Conservation (phyloP, 2,329 filamentous ascomycete species). For the Penicillium sumatraense region DNA sequence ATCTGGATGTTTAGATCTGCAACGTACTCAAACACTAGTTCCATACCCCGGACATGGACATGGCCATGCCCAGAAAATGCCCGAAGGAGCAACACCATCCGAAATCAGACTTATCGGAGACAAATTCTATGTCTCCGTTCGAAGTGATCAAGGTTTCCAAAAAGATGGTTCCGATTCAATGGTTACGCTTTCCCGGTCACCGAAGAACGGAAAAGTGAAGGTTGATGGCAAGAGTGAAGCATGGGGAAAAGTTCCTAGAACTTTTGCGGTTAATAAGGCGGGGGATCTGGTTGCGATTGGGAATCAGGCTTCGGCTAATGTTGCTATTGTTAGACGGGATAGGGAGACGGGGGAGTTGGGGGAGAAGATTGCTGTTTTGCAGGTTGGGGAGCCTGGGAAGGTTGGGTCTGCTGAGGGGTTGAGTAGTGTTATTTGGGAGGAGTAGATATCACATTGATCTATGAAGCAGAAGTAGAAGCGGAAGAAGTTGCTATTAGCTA, state of each 20-base stretch:
- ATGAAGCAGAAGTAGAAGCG: too few species aligned
- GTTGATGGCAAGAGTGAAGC: conserved; percentile 64
- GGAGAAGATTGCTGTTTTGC: conserved; percentile 32
- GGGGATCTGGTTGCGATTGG: conserved; percentile 69
- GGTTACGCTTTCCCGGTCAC: conserved; percentile 26
- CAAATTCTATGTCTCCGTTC: conserved; percentile 38
- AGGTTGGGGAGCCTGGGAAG: conserved; percentile 35
- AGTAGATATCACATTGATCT: conserved; percentile 17
- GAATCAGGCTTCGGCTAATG: conserved; percentile 64
- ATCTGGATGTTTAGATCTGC: conserved; percentile 32
- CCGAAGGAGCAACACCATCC: conserved; percentile 30
- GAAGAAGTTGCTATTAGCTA: too few species aligned
- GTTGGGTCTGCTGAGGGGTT: conserved; percentile 34
- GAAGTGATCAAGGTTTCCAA: conserved; percentile 35
- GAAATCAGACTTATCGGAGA: conserved; percentile 31
- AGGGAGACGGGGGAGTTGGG: conserved; percentile 63
- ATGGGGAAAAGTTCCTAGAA: conserved; percentile 68
- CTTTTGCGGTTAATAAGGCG: conserved; percentile 68
- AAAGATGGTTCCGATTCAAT: conserved; percentile 42
- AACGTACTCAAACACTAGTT: conserved; percentile 27
- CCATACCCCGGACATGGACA: conserved; percentile 28
- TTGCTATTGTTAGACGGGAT: conserved; percentile 67
- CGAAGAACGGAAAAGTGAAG: conserved; percentile 64
- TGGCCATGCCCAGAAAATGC: conserved; percentile 21
- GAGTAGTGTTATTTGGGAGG: conserved; percentile 43